A percentile compares a stretch with the other conserved stretches of the same genome.
Evolutionary conservation across 2,329 filamentous ascomycete species (phyloP).

Genomic region (Aspergillus felis): DNA sequence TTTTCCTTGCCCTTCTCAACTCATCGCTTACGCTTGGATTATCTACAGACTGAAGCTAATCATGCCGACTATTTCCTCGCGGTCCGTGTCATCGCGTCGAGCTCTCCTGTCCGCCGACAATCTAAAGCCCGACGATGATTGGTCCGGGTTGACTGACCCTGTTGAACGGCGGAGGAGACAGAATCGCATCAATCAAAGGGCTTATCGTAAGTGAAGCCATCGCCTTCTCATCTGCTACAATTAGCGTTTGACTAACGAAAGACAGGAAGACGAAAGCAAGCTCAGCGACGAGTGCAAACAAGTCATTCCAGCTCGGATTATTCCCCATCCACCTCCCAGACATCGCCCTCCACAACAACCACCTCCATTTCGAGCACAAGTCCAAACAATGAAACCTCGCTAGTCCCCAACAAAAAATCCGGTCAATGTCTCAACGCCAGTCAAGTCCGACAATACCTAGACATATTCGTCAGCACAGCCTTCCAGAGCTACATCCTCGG

Average conservation of each 20-base stretch:
- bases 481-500: conserved; percentile 23
- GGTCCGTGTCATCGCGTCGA: not conserved
- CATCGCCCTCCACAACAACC: not conserved
- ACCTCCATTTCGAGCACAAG: not conserved
- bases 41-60: not conserved
- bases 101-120: not conserved
- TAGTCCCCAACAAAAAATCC: not conserved
- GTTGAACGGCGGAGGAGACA: conserved; percentile 26
- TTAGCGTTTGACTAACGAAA: not conserved
- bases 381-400: conserved; percentile 1
- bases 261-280: conserved; percentile 21
- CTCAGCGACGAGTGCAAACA: not conserved
- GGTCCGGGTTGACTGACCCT: conserved; percentile 23
- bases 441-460: conserved; percentile 5
- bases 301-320: not conserved
- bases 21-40: not conserved
- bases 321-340: not conserved
- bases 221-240: not conserved
- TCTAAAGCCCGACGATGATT: conserved; percentile 13
- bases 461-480: conserved; percentile 18
- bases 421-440: conserved; percentile 1
- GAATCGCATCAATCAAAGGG: conserved; percentile 30
- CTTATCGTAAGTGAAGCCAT: conserved; percentile 20
- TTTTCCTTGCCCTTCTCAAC: not conserved
- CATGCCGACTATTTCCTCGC: not conserved